Conservation (phyloP, 495 filamentous ascomycete genomes). For the Penicillium egyptiacum region DNA sequence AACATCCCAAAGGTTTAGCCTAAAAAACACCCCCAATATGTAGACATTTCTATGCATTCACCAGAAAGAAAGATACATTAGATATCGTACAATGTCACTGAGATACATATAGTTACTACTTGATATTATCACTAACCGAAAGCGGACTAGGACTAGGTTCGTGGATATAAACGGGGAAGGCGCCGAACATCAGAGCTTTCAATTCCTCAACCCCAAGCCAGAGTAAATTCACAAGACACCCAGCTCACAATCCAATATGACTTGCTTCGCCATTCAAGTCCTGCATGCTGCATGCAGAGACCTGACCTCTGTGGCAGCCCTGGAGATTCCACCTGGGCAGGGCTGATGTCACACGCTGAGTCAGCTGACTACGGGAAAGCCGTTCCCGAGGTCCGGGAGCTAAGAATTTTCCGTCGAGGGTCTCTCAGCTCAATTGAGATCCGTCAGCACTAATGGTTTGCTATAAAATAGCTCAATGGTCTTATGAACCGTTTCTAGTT, state of each 20-base stretch:
- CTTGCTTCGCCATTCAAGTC: not conserved
- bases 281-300: slow-evolving; percentile 11
- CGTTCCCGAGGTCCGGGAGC: slow-evolving; percentile 29
- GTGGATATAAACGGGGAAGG: not conserved
- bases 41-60: not conserved
- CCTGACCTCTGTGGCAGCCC: not conserved
- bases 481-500: not conserved
- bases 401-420: slow-evolving; percentile 28
- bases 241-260: slow-evolving; percentile 3
- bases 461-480: slow-evolving; percentile 1
- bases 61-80: not conserved
- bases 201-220: not conserved
- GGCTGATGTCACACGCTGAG: slow-evolving; percentile 26
- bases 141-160: slow-evolving; percentile 5
- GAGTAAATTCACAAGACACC: not conserved
- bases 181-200: not conserved
- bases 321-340: not conserved
- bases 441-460: not conserved
- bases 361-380: slow-evolving; percentile 29
- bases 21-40: not conserved
- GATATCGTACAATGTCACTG: not conserved
- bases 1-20: not conserved
- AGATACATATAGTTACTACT: not conserved
- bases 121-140: slow-evolving; percentile 5
- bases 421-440: slow-evolving; percentile 14